Evolutionary conservation across 306 rosid genomes (phyloP).

Genomic region (Aeschynomene evenia): DNA sequence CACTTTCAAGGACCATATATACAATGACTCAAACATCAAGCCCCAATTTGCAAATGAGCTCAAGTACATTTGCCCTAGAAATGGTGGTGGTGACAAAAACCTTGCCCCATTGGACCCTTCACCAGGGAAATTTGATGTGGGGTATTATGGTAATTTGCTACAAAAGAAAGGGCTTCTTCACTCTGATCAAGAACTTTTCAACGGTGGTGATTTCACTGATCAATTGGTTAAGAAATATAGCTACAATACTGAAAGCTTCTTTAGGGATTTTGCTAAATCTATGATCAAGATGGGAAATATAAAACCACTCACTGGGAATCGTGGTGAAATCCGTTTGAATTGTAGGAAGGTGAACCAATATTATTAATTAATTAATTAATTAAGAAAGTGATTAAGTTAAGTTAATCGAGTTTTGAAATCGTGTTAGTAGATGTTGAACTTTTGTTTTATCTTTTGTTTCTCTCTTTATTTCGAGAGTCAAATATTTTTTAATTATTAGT

Average conservation of each 20-base stretch:
- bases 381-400: too few relatives aligned
- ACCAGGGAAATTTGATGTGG: neutral
- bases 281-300: constrained; percentile 59
- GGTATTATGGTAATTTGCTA: constrained; percentile 26
- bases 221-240: constrained; percentile 33
- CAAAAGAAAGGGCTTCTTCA: constrained; percentile 43
- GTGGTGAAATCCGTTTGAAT: constrained; percentile 43
- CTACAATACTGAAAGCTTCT: neutral
- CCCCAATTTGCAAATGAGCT: constrained; percentile 24
- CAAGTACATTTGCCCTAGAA: constrained; percentile 32
- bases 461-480: too few relatives aligned
- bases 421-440: too few relatives aligned
- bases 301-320: constrained; percentile 41
- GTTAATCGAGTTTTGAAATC: neutral
- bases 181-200: constrained; percentile 50
- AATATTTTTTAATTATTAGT: too few relatives aligned
- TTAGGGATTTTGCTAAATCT: constrained; percentile 31
- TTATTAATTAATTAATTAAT: too few relatives aligned
- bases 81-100: constrained; percentile 41
- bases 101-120: constrained; percentile 48
- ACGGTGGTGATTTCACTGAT: constrained; percentile 39
- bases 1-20: constrained; percentile 22
- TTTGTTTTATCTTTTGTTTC: too few relatives aligned
- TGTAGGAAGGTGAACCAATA: constrained; percentile 44
- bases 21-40: constrained; percentile 40